phyloP scores from a whole-genome alignment of 345 rosid genomes.

The Isatis tinctoria region DNA sequence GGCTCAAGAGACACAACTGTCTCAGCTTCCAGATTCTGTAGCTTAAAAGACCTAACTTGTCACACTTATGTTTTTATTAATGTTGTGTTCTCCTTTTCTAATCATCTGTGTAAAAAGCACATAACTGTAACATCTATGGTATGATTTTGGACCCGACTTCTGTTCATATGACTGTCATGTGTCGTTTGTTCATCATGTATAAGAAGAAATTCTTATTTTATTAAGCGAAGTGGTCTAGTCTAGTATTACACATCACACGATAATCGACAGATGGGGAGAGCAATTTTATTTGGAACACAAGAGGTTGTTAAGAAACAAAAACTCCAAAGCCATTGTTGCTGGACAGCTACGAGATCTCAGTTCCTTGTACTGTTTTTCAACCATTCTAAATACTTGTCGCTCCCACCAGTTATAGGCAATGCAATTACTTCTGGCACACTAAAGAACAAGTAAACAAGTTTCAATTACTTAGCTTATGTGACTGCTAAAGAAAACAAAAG shows the following conservation, averaged over 20 bases:
- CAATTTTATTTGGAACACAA: not conserved
- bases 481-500: not conserved
- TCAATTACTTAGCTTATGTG: not conserved
- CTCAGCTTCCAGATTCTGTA: constrained; percentile 14
- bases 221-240: not conserved
- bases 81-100: not conserved
- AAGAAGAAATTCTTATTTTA: not conserved
- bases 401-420: constrained; percentile 80
- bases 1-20: constrained; percentile 3
- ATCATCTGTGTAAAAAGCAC: not conserved
- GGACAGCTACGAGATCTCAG: constrained; percentile 31
- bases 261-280: not conserved
- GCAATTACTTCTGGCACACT: constrained; percentile 94
- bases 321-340: constrained; percentile 12
- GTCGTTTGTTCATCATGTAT: not conserved
- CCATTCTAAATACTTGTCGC: constrained; percentile 74
- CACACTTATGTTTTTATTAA: not conserved
- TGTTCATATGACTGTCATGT: not conserved
- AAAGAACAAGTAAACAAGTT: not conserved
- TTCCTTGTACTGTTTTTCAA: constrained; percentile 77
- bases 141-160: not conserved
- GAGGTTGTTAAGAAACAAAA: not conserved
- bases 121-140: not conserved
- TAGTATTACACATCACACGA: not conserved
- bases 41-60: not conserved